Percentiles rank a stretch among this genome's conserved stretches.
These are phyloP conservation scores for Russula ochroleuca DNA, from an alignment of 768 basidiomycete genomes.

Conservation along the genomic window DNA sequence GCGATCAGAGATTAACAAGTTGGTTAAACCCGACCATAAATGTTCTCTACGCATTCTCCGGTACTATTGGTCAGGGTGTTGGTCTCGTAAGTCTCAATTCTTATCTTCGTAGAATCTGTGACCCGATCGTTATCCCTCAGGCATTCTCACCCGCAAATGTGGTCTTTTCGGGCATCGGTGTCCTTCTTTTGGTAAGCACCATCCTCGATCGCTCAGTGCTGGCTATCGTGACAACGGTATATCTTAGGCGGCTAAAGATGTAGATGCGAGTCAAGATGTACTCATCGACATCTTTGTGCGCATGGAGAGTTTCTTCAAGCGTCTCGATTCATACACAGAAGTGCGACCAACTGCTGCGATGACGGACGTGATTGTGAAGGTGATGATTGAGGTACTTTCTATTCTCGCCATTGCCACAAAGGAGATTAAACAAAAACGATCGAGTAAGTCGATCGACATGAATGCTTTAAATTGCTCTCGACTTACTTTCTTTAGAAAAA, in stretches of 20 bases:
- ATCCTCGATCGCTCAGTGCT: background rate
- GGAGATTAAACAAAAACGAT: background rate
- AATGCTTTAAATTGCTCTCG: too few relatives aligned
- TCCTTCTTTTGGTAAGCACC: constrained; percentile 2
- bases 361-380: background rate
- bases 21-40: background rate
- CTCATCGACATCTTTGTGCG: constrained; percentile 7
- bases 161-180: background rate
- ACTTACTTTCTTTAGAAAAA: background rate
- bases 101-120: background rate
- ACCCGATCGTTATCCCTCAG: background rate
- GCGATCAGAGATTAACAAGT: background rate
- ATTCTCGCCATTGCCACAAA: constrained; percentile 6
- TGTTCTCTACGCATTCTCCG: background rate
- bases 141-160: background rate
- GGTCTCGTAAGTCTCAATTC: background rate
- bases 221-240: background rate
- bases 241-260: constrained; percentile 3
- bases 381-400: constrained; percentile 4
- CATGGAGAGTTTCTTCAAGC: background rate
- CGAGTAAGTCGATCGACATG: background rate
- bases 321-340: constrained; percentile 1
- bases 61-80: background rate
- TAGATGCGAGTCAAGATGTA: background rate
- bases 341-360: background rate